Percentiles rank a stretch among this genome's conserved stretches.
phyloP scores from a whole-genome alignment of 1,284 basidiomycete genomes.

The Puccinia coronata region DNA sequence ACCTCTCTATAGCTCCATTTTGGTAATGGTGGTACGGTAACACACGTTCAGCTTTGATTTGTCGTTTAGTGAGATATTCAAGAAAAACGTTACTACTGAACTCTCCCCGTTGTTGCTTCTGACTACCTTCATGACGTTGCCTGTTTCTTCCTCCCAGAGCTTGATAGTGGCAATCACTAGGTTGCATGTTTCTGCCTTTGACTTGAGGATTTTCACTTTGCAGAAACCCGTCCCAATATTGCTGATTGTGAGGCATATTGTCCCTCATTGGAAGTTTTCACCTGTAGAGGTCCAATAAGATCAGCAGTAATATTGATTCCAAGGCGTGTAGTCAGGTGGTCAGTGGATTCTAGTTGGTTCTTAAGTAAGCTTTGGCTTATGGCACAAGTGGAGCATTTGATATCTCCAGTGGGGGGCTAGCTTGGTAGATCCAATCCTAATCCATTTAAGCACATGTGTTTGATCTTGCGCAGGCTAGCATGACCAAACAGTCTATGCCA shows the following conservation, averaged over 20 bases:
- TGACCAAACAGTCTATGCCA: neutral
- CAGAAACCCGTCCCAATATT: no score
- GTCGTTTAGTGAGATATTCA: neutral
- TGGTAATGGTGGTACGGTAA: no score
- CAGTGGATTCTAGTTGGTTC: no score
- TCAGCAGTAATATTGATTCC: neutral
- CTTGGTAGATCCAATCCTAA: no score
- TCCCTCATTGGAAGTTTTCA: neutral
- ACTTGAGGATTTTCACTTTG: neutral
- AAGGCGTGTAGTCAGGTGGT: neutral
- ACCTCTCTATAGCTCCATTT: neutral
- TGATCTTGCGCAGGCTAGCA: neutral
- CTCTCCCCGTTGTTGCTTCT: conserved; percentile 3
- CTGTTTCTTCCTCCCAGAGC: neutral
- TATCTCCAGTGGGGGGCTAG: no score
- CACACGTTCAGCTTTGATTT: neutral
- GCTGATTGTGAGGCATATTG: neutral
- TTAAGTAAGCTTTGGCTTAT: no score
- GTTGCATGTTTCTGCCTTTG: neutral
- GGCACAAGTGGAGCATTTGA: no score
- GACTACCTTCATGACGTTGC: neutral
- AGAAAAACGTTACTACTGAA: neutral
- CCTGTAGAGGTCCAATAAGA: neutral
- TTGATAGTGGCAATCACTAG: neutral
- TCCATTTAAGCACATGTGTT: no score